Evolutionary conservation across 768 basidiomycete genomes (phyloP).

Genomic region (Leccinum barrowsii): DNA sequence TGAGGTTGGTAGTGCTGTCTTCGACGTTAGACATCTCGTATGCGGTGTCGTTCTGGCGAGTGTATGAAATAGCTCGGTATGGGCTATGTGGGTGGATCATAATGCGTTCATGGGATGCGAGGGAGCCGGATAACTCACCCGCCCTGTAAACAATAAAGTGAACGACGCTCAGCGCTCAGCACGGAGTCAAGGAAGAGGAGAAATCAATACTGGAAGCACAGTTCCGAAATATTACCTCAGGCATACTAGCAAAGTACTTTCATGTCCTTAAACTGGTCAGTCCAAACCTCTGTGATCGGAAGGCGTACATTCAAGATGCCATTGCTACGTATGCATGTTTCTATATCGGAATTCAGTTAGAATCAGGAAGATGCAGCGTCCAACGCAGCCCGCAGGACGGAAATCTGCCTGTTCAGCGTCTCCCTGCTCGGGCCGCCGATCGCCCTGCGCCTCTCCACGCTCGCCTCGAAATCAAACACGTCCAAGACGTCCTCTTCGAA

Average conservation of each 20-base stretch:
- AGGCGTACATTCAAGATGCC: too few relatives aligned
- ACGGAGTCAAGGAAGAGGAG: too few relatives aligned
- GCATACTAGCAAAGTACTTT: too few relatives aligned
- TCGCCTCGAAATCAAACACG: slow-evolving; percentile 94
- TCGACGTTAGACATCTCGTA: slow-evolving; percentile 71
- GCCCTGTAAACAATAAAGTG: too few relatives aligned
- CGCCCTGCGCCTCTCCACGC: slow-evolving; percentile 87
- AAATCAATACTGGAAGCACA: too few relatives aligned
- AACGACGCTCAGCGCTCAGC: too few relatives aligned
- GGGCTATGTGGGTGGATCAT: slow-evolving; percentile 9
- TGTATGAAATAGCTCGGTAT: slow-evolving; percentile 57
- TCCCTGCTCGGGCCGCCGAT: slow-evolving; percentile 87
- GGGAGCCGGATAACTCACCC: too few relatives aligned
- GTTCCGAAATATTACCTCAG: too few relatives aligned
- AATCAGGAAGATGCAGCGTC: slow-evolving; percentile 2
- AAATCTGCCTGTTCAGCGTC: slow-evolving; percentile 85
- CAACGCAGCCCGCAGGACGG: slow-evolving; percentile 63
- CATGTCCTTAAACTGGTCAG: too few relatives aligned
- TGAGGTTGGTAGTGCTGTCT: slow-evolving; percentile 5
- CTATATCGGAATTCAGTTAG: neutral
- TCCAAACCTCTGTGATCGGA: too few relatives aligned
- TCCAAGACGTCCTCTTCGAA: slow-evolving; percentile 79
- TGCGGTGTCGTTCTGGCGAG: slow-evolving; percentile 51
- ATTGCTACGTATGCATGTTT: too few relatives aligned
- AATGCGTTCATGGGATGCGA: too few relatives aligned